Evolutionary conservation across 257 asterid species (phyloP), one percentile per base, ranked within the genome.

Genomic region (Petunia axillaris): DNA sequence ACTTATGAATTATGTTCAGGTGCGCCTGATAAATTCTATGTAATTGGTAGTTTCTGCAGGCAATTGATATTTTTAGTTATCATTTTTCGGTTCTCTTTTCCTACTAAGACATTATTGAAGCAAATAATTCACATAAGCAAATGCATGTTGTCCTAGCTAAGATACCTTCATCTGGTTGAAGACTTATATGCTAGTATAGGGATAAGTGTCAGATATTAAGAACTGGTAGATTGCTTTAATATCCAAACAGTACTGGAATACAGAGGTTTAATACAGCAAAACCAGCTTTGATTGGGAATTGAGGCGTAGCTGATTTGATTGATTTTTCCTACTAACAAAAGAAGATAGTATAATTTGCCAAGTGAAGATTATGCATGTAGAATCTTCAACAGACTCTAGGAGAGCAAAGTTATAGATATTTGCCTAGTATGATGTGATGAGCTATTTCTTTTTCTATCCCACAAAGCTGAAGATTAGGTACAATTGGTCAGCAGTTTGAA

Each of bases 1-100:
- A 11, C 93, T 95, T 59, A 92, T 95, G 96, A 93, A 92, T 87
- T 94, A 92, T 85, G 97, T 96, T 40, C 93, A 96, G 97, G 99
- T 96, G 87, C 64, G 76, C 62, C 57, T 71, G 68, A 73, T 73
- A 73, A 73, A 73, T 73, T 73, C 62, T 73, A 50, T 36, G 6
- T 25, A 50, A 13, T 36, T 50, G 62, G 63, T 73, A 73, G 62
- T 73, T 73, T 50, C 35, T 48, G 48, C 60, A 44, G 40, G 25
- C 41, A 46, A 35, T 70, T 71, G 54, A 48, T 71, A 48, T 48
- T 35, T 71, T 13, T 73, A 35, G 35, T 73, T 54, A 36, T 67
- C 55, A 67, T n/a, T 43, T 39, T 43, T 67, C 7, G 39, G 55
- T 67, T 43, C 39, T 43, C 43, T 43, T 67, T 67, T 43, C 55